Evolutionary conservation across 1,139 yeast species (phyloP), one percentile per base, ranked within the genome.

Genomic region (Lodderomyces parapsilosis): DNA sequence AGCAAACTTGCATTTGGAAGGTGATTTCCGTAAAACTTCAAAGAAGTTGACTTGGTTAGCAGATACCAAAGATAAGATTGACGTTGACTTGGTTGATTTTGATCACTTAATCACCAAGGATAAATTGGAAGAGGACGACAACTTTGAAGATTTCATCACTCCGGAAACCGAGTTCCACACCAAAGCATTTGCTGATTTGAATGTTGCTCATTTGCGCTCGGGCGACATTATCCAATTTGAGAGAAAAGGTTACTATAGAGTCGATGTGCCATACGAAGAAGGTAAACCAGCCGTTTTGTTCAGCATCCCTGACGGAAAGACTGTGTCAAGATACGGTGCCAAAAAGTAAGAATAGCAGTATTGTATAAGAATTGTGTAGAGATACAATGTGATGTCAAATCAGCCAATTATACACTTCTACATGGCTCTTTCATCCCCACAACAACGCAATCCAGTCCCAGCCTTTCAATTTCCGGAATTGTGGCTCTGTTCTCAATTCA

Each of bases 21-120:
- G 98, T 68, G 99, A 93, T 66, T 93, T 90, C 86, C 87, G 90
- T 71, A 91, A 90, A 74, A 93, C 99, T 43, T 86, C 89, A 55
- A 90, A 90, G 81, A 93, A 93, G 71, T 66, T 93, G 52, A 91
- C 97, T 42, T 93, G 99, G 99, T 78, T 93, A 62, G 95, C 97
- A 38, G 83, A 86, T 60, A 85, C 95, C 44, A 77, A 74, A 39
- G 86, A 85, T 57, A 77, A 73, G 51, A 81, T 81, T 45, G 71
- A 77, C 30, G 89, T 88, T 51, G 94, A 88, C 46, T 76, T 91
- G 55, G 87, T 88, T 53, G 96, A 89, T 68, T 93, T 93, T 57
- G 98, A 93, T 66, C 97, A 91, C 62, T 83, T 93, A 65, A 89
- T 93, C 71, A 87, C 93, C 59, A 93, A 93, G 76, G 98, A 93